Conservation (phyloP, 2,329 filamentous ascomycete genomes). For the Arthrobotrys musiformis region DNA sequence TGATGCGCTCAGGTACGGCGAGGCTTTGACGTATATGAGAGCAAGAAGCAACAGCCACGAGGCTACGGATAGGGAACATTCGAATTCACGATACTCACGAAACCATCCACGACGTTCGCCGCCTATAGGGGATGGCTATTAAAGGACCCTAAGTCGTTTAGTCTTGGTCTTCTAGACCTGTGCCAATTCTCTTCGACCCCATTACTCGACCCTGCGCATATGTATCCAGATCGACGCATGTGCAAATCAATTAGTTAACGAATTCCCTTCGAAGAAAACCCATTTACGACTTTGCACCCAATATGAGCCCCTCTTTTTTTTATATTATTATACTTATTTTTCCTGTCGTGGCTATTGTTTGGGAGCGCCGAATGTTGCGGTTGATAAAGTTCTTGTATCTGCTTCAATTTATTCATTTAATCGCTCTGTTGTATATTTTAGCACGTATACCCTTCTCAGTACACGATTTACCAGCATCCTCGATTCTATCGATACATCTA, state of each 20-base stretch:
- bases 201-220: no score
- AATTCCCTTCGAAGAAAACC: not conserved
- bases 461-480: conserved; percentile 4
- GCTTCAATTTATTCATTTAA: not conserved
- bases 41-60: not conserved
- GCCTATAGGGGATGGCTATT: not conserved
- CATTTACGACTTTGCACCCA: not conserved
- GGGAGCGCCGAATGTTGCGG: not conserved
- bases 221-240: no score
- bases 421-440: not conserved
- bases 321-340: no score
- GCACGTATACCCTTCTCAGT: conserved; percentile 11
- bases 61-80: not conserved
- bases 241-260: not conserved
- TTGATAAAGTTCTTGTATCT: conserved; percentile 9
- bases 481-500: not conserved
- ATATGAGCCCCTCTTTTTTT: not conserved
- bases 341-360: no score
- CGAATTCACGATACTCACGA: not conserved
- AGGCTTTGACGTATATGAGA: not conserved
- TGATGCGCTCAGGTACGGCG: not conserved
- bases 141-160: no score
- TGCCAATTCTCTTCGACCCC: no score
- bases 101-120: not conserved
- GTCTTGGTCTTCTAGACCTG: no score